Base-by-base conservation (phyloP, 179 eudicot genomes). In the Heliamphora ciliata region DNA sequence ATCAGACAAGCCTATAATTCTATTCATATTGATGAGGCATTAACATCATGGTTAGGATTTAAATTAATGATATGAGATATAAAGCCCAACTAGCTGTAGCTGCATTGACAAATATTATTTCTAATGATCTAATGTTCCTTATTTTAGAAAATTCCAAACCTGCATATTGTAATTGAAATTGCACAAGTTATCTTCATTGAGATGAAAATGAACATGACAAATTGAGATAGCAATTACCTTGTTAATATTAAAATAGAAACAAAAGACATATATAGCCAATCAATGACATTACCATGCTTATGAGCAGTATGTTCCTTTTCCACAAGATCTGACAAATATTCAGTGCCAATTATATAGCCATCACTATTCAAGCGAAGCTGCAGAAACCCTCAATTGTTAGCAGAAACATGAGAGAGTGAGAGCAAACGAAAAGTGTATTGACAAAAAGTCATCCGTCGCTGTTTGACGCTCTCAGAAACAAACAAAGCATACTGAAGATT, bases 261-360 rank as follows among this genome's bases (percentile, higher is more conserved):
- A 18, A 65, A 17, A 14, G 65, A 8, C 18, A 65, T 46, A 8
- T 8, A 21, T 24, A 47, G 21, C 5, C 80, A 85, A 52, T 64
- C 46, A 24, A 80, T 65, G 75, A 82, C 69, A 82, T 87, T 91
- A 94, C 98, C 96, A 81, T 92, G 97, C 61, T 84, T 89, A 82
- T 91, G 97, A 73, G 89, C 55, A n/a, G 77, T 68, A 84, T 90
- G 90, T 76, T 87, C 98, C 88, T 92, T 93, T 85, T 95, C 98
- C 82, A 95, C 98, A 79, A 95, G 90, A 87, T 95, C 98, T 17
- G 94, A 87, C 85, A 95, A 75, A 88, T 88, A 92, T 84, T 95
- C 97, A 65, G 96, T 90, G 85, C 96, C 97, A 80, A 90, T 89
- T 50, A 93, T 93, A 76, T 87, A 86, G 51, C 98, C 97, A 71